Evolutionary conservation across 2,329 filamentous ascomycete genomes (phyloP).

Genomic region (Teratosphaeria viscida): DNA sequence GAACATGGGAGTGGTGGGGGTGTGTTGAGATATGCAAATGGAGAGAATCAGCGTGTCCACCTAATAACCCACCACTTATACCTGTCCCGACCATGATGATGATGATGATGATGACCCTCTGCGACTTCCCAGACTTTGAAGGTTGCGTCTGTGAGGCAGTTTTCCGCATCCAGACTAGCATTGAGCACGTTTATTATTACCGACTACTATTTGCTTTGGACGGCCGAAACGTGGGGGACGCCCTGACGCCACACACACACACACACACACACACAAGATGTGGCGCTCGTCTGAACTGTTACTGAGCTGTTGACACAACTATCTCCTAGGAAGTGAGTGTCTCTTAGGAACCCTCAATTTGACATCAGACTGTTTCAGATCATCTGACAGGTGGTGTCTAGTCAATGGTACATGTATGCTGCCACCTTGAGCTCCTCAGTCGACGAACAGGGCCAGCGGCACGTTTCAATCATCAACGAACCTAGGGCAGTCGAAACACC

Average conservation of each 20-base stretch:
- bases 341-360: too few relatives aligned
- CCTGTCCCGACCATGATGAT: background rate
- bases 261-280: background rate
- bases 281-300: too few relatives aligned
- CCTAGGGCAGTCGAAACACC: slow-evolving; percentile 36
- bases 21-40: background rate
- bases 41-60: background rate
- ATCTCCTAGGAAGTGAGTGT: too few relatives aligned
- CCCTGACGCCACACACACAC: background rate
- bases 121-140: background rate
- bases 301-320: too few relatives aligned
- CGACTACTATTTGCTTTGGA: background rate
- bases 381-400: background rate
- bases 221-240: background rate
- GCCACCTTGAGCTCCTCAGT: background rate
- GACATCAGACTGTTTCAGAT: too few relatives aligned
- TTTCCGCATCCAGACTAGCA: background rate
- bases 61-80: background rate
- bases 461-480: background rate
- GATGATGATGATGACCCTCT: background rate
- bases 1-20: background rate
- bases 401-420: background rate
- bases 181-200: background rate
- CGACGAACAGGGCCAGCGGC: background rate
- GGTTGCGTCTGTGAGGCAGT: background rate